Base-by-base conservation (phyloP, 23 red algal species). In the Gracilaria vermiculophylla region DNA sequence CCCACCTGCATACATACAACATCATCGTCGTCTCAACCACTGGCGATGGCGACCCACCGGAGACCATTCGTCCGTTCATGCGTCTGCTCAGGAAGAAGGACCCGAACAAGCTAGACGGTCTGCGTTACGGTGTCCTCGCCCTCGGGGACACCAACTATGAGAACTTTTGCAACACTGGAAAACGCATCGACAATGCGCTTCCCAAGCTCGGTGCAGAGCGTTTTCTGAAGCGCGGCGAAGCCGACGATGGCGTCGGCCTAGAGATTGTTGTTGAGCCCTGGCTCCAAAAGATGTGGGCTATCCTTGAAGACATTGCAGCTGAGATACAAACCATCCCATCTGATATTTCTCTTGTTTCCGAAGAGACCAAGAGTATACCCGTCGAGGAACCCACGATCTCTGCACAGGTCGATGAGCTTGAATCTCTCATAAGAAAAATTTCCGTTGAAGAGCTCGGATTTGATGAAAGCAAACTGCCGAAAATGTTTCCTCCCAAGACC, bases 141-240 rank as follows among this genome's bases (percentile, higher is more conserved):
- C 78, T 98, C 17, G 96, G 96, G 12, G 96, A 98, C 43, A 92
- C 83, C 24, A 94, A 90, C 44, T 98, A 95, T 80, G 87, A 90
- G 62, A 93, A 98, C 64, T 98, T 98, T 58, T 98, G 96, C 35
- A 64, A 58, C 11, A 91, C 79, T 62, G 78, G 78, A 61, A 87
- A 88, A 20, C 69, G 92, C 11, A 67, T 94, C 19, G 92, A 94
- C 19, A 78, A 40, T 21, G 92, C 83, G 5, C 56, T 94, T 21
- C 39, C 58, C 29, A 87, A 94, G 36, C 69, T 84, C 12, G 92
- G 92, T n/a, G 92, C 92, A 2, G 67, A 58, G 12, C 61, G 81
- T 21, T 79, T 94, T 76, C 53, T 71, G 17, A 81, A 65, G 20
- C 55, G 92, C 11, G 92, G 80, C 20, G 92, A 94, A 14, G 92